Evolutionary conservation across 768 basidiomycete genomes (phyloP).

Genomic region (Favolaschia claudopus): DNA sequence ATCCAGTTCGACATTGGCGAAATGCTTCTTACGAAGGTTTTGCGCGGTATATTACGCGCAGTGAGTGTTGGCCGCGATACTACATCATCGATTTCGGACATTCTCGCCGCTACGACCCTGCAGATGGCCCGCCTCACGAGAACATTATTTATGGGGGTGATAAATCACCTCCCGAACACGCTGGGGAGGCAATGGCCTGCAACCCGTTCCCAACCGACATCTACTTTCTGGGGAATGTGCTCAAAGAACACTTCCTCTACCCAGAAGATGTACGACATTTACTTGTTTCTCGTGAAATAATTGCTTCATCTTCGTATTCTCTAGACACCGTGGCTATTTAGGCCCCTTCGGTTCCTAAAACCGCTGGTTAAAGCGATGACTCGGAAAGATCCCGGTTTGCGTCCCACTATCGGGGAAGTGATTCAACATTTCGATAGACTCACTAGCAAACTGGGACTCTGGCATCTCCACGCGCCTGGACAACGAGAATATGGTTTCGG

Average conservation of each 20-base stretch:
- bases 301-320: no score
- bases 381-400: no score
- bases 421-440: no score
- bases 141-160: not conserved
- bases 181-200: not conserved
- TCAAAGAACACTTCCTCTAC: not conserved
- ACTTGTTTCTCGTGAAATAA: no score
- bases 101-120: not conserved
- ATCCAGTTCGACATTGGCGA: not conserved
- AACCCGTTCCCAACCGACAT: conserved; percentile 10
- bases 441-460: no score
- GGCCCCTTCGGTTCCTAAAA: no score
- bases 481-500: no score
- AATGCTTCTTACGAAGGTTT: not conserved
- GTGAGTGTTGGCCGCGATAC: conserved; percentile 1
- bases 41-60: not conserved
- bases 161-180: not conserved
- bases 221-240: not conserved
- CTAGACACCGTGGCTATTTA: no score
- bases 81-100: not conserved
- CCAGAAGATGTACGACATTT: no score
- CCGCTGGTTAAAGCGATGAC: no score
- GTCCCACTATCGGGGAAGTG: no score
- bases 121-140: not conserved
- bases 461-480: no score